These are phyloP conservation scores for Waltergamsia citrina DNA, from an alignment of 2,329 filamentous ascomycete genomes.

Conservation along the genomic window DNA sequence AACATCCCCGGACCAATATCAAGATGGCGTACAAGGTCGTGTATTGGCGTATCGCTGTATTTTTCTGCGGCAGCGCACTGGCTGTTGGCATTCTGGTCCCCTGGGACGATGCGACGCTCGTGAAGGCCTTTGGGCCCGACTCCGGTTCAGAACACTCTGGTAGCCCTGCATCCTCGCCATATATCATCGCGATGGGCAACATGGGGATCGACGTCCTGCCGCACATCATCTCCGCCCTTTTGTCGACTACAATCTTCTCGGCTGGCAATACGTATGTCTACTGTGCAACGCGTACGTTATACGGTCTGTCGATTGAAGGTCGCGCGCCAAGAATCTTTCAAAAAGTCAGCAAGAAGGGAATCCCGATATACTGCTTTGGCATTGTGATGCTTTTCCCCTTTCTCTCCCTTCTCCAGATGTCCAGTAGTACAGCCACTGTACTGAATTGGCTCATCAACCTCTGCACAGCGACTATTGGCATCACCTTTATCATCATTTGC, in stretches of 20 bases:
- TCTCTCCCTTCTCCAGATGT: conserved; percentile 42
- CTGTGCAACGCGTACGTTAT: conserved; percentile 38
- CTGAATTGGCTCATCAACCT: conserved; percentile 46
- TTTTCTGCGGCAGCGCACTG: conserved; percentile 21
- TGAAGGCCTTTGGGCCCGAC: conserved; percentile 15
- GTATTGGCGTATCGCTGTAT: conserved; percentile 16
- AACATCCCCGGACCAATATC: conserved; percentile 40
- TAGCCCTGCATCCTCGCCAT: conserved; percentile 43
- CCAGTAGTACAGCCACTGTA: conserved; percentile 35
- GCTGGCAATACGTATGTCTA: conserved; percentile 43
- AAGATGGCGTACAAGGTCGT: conserved; percentile 26
- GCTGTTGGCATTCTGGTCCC: conserved; percentile 20
- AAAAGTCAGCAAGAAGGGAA: conserved; percentile 50
- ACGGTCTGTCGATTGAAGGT: conserved; percentile 39
- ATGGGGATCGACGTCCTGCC: conserved; percentile 42
- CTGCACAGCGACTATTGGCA: conserved; percentile 47
- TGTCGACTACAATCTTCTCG: conserved; percentile 32
- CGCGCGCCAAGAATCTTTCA: conserved; percentile 42
- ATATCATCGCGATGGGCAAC: conserved; percentile 47
- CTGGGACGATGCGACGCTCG: conserved; percentile 14
- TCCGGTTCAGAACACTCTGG: conserved; percentile 15
- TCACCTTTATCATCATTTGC: conserved; percentile 50
- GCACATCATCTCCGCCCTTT: conserved; percentile 47
- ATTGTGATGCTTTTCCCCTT: conserved; percentile 44
- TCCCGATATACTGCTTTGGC: conserved; percentile 48